These are phyloP conservation scores for Sporothrix mexicana DNA, from an alignment of 2,329 filamentous ascomycete genomes.

Conservation along the genomic window DNA sequence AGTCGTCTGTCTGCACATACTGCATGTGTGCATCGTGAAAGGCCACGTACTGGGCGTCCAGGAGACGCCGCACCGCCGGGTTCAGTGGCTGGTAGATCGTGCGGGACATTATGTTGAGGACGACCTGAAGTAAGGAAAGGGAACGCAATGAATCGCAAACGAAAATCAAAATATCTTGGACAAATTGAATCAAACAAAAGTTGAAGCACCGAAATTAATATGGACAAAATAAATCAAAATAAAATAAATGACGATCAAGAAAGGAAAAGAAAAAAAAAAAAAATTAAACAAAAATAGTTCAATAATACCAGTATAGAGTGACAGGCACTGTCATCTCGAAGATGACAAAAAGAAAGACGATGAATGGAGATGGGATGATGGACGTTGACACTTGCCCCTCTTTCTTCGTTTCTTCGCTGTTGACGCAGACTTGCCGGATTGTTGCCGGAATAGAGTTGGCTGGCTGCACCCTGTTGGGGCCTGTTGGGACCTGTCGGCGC, in stretches of 20 bases:
- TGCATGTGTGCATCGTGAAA: conserved; percentile 49
- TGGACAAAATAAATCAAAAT: too few species aligned
- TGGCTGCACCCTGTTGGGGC: too few species aligned
- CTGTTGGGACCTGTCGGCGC: too few species aligned
- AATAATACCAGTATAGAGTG: not conserved
- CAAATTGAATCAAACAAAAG: too few species aligned
- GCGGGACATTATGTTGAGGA: conserved; percentile 11
- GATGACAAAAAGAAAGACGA: not conserved
- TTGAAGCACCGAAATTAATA: too few species aligned
- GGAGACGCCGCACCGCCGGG: conserved; percentile 41
- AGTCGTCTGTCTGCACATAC: conserved; percentile 46
- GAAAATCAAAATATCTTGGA: too few species aligned
- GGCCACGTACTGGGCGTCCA: conserved; percentile 49
- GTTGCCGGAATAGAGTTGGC: not conserved
- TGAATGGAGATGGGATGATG: not conserved
- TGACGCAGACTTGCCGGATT: not conserved
- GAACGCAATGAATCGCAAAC: not conserved
- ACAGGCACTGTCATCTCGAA: not conserved
- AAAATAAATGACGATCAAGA: too few species aligned
- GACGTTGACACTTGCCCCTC: not conserved
- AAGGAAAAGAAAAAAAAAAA: too few species aligned
- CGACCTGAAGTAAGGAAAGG: not conserved
- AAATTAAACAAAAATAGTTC: not conserved
- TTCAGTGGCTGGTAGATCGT: conserved; percentile 44
- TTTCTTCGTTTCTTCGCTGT: not conserved